Conservation (phyloP, 176 grass and related monocot genomes). For the barley (Hordeum vulgare) region MorexV3_pseudomolecules_assembly NC_058518.1:419037869-419038368, state of each 20-base stretch:
- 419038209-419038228: not conserved
- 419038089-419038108: conserved; percentile 23
- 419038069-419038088: conserved; percentile 14
- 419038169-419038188: not conserved
- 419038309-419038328: conserved; percentile 87
- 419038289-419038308: conserved; percentile 67
- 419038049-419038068: conserved; percentile 2
- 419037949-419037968: conserved; percentile 32
- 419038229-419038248: not conserved
- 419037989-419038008: conserved; percentile 25
- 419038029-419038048: conserved; percentile 34
- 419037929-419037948: not conserved
- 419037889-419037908: not conserved
- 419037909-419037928: too few relatives aligned
- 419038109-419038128: conserved; percentile 35
- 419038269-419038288: conserved; percentile 29
- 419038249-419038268: conserved; percentile 20
- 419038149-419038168: not conserved
- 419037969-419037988: conserved; percentile 41
- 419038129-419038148: conserved; percentile 31
- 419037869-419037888: not conserved
- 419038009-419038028: conserved; percentile 40
- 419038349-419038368: too few relatives aligned
- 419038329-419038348: conserved; percentile 26
- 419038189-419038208: not conserved